Evolutionary conservation across 1,284 basidiomycete genomes (phyloP).

Genomic region (Mycena sp.): DNA sequence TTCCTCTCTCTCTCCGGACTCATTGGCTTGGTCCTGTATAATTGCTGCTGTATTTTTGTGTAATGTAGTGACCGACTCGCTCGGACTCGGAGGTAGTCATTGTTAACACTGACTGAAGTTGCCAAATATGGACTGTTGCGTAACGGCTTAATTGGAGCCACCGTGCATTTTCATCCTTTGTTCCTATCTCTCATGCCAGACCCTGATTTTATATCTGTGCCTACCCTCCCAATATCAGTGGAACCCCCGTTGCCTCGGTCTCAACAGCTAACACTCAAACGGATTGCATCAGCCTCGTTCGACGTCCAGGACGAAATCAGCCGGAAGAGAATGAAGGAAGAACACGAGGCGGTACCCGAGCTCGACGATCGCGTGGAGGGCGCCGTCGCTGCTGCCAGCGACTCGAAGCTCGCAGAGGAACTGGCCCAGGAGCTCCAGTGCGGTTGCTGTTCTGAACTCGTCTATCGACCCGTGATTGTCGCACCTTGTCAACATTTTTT

Average conservation of each 20-base stretch:
- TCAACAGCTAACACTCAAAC: conserved; percentile 57
- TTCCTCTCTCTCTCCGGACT: neutral
- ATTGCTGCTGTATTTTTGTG: conserved; percentile 5
- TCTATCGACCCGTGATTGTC: conserved; percentile 80
- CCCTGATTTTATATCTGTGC: neutral
- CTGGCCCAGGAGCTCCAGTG: conserved; percentile 79
- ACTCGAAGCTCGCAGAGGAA: conserved; percentile 61
- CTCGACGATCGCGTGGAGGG: conserved; percentile 11
- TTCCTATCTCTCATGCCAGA: conserved; percentile 21
- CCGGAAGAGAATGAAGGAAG: conserved; percentile 70
- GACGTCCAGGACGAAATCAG: conserved; percentile 57
- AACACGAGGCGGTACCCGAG: conserved; percentile 34
- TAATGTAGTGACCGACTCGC: too few relatives aligned
- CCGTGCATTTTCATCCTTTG: conserved; percentile 13
- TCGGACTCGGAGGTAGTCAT: too few relatives aligned
- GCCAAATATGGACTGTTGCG: conserved; percentile 15
- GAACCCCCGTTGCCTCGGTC: conserved; percentile 30
- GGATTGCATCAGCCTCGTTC: conserved; percentile 68
- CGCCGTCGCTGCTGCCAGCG: conserved; percentile 5
- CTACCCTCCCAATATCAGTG: neutral
- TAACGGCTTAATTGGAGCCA: conserved; percentile 12
- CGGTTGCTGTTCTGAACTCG: conserved; percentile 82
- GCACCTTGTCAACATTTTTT: conserved; percentile 86
- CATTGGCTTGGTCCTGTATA: neutral
- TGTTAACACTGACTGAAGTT: too few relatives aligned